Evolutionary conservation across 2,329 filamentous ascomycete species (phyloP).

Genomic region (Ceratocystis albifundus): DNA sequence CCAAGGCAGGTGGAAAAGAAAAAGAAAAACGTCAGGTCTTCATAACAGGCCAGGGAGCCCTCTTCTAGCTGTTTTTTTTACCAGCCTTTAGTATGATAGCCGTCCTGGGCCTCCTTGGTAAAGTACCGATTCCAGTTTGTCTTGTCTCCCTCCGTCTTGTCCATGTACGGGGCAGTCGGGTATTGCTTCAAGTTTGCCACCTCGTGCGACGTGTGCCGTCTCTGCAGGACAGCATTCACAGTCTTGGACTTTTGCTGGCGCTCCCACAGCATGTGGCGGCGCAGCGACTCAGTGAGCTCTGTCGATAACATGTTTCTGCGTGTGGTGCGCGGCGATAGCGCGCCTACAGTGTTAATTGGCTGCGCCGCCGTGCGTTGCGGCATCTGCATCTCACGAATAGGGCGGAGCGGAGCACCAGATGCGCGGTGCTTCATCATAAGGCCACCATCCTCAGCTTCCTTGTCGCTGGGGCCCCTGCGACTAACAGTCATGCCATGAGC

Average conservation of each 20-base stretch:
- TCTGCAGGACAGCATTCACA: conserved; percentile 76
- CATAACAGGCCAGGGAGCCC: background rate
- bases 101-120: conserved; percentile 55
- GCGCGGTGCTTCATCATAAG: conserved; percentile 53
- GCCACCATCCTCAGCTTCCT: conserved; percentile 49
- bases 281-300: conserved; percentile 84
- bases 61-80: conserved; percentile 25
- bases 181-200: conserved; percentile 79
- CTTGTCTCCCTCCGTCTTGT: conserved; percentile 51
- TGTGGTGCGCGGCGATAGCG: conserved; percentile 83
- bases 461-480: conserved; percentile 37
- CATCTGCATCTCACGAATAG: conserved; percentile 43
- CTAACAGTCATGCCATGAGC: conserved; percentile 25
- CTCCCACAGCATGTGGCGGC: conserved; percentile 87
- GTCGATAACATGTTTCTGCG: conserved; percentile 91
- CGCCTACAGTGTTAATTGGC: conserved; percentile 64
- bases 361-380: conserved; percentile 58
- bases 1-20: background rate
- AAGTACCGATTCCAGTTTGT: conserved; percentile 80
- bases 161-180: conserved; percentile 53
- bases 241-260: conserved; percentile 87
- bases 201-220: conserved; percentile 81
- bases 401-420: conserved; percentile 39
- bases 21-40: background rate
- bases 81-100: conserved; percentile 37